These are phyloP conservation scores for Coemansia sp. DNA, from an alignment of 192 early-diverging fungal genomes.

Conservation along the genomic window DNA sequence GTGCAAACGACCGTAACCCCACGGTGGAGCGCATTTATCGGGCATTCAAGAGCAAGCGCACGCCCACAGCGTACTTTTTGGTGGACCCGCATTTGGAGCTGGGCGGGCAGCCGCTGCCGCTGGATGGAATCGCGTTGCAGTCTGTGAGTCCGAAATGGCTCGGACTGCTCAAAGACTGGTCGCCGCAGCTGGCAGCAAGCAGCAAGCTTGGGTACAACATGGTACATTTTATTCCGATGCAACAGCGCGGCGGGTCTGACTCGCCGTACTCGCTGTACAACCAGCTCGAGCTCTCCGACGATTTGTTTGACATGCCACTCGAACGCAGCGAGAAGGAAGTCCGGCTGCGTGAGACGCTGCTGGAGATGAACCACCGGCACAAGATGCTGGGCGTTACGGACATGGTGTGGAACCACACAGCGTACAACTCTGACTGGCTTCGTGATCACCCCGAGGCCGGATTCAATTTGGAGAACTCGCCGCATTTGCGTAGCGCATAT, in stretches of 20 bases:
- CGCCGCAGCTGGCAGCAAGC: constrained; percentile 66
- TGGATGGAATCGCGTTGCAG: constrained; percentile 88
- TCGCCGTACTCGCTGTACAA: constrained; percentile 98
- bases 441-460: constrained; percentile 95
- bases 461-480: constrained; percentile 92
- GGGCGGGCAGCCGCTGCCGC: constrained; percentile 60
- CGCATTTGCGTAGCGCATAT: constrained; percentile 88
- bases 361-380: constrained; percentile 64
- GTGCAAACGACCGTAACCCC: constrained; percentile 24
- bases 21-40: constrained; percentile 43
- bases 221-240: constrained; percentile 96
- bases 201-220: constrained; percentile 90
- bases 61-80: constrained; percentile 67
- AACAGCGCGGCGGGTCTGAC: constrained; percentile 86
- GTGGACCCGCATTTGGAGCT: constrained; percentile 85
- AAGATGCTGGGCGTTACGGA: constrained; percentile 83
- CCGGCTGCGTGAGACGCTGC: constrained; percentile 56
- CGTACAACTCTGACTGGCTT: constrained; percentile 90
- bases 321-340: constrained; percentile 60
- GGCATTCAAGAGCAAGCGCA: constrained; percentile 34
- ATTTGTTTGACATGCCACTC: constrained; percentile 73
- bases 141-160: constrained; percentile 98
- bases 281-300: constrained; percentile 86
- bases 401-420: constrained; percentile 99
- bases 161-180: constrained; percentile 79